phyloP scores from a whole-genome alignment of 805 yeast genomes.

The Candida endomychidarum region DNA sequence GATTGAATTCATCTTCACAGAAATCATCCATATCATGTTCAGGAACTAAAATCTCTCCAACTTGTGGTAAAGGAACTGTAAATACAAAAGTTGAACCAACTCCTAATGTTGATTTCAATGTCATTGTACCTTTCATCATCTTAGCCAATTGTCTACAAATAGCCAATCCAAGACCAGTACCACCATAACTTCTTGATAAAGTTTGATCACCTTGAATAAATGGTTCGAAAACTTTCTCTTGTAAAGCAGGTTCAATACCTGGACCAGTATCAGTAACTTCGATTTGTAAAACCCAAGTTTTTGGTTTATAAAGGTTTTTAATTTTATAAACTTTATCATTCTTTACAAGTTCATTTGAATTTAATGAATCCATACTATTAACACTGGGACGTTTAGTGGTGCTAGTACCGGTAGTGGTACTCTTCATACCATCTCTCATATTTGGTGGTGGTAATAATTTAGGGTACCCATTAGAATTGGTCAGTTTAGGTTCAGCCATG shows the following conservation, averaged over 20 bases:
- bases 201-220: slow-evolving; percentile 98
- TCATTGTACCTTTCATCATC: slow-evolving; percentile 87
- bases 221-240: slow-evolving; percentile 87
- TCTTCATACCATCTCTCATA: slow-evolving; percentile 9
- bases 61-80: slow-evolving; percentile 72
- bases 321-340: slow-evolving; percentile 35
- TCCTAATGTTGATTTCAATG: slow-evolving; percentile 71
- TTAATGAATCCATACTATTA: slow-evolving; percentile 13
- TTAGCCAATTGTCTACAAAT: slow-evolving; percentile 89
- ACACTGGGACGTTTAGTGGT: slow-evolving; percentile 16
- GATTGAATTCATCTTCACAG: slow-evolving; percentile 69
- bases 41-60: slow-evolving; percentile 49
- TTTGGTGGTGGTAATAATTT: slow-evolving; percentile 15
- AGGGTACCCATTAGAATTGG: not conserved
- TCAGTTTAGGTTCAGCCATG: not conserved
- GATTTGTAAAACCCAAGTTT: slow-evolving; percentile 61
- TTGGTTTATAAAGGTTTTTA: slow-evolving; percentile 37
- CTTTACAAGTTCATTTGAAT: slow-evolving; percentile 32
- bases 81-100: slow-evolving; percentile 83
- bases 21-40: slow-evolving; percentile 39
- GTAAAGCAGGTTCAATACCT: slow-evolving; percentile 83
- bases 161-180: slow-evolving; percentile 89
- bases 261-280: slow-evolving; percentile 91
- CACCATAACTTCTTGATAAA: slow-evolving; percentile 85
- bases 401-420: slow-evolving; percentile 7